Evolutionary conservation across 2,329 filamentous ascomycete species (phyloP).

Genomic region (Colletotrichum sp.): DNA sequence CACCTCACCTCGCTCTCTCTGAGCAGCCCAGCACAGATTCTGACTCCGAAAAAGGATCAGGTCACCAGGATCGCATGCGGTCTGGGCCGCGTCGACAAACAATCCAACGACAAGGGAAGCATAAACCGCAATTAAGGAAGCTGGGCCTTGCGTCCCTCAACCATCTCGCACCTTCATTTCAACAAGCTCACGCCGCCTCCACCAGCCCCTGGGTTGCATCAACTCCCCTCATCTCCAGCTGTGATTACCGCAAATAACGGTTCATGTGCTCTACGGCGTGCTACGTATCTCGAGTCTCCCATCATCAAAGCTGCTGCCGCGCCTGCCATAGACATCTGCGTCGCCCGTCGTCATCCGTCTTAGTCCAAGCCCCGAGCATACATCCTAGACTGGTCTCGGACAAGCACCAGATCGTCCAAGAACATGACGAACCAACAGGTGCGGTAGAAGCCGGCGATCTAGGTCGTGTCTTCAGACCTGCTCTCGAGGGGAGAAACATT

Average conservation of each 20-base stretch:
- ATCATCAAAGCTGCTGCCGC: not conserved
- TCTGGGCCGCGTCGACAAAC: not conserved
- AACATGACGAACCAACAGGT: not conserved
- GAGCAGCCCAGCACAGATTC: not conserved
- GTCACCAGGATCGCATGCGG: not conserved
- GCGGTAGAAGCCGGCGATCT: not conserved
- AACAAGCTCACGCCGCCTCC: not conserved
- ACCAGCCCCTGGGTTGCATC: conserved; percentile 5
- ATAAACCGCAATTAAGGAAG: conserved; percentile 8
- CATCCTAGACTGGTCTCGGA: not conserved
- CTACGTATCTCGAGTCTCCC: not conserved
- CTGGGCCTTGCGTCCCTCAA: not conserved
- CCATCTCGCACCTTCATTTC: not conserved
- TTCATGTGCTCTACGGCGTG: not conserved
- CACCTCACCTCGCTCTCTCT: not conserved
- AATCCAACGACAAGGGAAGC: not conserved
- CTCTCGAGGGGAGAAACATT: not conserved
- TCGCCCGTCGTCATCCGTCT: not conserved
- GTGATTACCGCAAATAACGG: conserved; percentile 1
- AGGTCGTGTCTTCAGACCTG: not conserved
- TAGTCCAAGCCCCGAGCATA: not conserved
- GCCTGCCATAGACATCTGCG: not conserved
- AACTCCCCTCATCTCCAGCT: conserved; percentile 9
- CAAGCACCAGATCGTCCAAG: not conserved
- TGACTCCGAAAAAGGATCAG: not conserved